Conservation (phyloP, 176 grass and related monocot species). For the Zoysia japonica region DNA sequence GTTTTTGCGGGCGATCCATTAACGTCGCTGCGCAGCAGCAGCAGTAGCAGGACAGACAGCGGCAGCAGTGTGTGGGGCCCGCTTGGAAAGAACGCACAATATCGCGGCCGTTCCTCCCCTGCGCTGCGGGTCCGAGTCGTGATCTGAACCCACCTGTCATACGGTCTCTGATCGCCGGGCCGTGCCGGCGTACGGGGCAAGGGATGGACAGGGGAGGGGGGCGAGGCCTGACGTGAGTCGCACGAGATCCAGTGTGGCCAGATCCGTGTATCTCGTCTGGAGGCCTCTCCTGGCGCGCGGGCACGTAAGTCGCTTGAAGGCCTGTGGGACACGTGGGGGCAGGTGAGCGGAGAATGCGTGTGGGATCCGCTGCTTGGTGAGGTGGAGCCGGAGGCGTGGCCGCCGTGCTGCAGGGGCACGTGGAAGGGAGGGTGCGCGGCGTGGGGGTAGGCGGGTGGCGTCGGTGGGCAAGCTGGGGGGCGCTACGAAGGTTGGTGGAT, state of each 20-base stretch:
- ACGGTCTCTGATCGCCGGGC: rapidly evolving
- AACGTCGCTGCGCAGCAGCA: conserved; percentile 45
- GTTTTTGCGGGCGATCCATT: conserved; percentile 46
- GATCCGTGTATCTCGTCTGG: no score
- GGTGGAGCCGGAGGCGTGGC: neutral
- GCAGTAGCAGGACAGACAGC: neutral
- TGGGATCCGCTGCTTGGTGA: neutral
- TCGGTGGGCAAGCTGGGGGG: conserved; percentile 20
- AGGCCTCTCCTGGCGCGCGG: no score
- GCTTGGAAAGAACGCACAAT: neutral
- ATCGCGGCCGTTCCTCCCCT: no score
- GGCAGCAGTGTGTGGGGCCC: conserved; percentile 1
- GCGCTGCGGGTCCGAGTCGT: rapidly evolving
- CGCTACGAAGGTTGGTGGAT: neutral
- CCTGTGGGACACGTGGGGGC: neutral
- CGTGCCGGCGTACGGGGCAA: no score
- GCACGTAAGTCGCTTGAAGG: neutral
- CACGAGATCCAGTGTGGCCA: neutral
- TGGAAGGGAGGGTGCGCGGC: conserved; percentile 20
- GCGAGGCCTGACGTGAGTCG: neutral
- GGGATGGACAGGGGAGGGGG: neutral
- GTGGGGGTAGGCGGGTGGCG: neutral
- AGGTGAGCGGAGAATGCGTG: neutral
- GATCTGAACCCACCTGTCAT: neutral
- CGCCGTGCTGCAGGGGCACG: conserved; percentile 3